These are phyloP conservation scores for Lolium perenne DNA, from an alignment of 176 grass and related monocot genomes.

Conservation along the genomic window DNA sequence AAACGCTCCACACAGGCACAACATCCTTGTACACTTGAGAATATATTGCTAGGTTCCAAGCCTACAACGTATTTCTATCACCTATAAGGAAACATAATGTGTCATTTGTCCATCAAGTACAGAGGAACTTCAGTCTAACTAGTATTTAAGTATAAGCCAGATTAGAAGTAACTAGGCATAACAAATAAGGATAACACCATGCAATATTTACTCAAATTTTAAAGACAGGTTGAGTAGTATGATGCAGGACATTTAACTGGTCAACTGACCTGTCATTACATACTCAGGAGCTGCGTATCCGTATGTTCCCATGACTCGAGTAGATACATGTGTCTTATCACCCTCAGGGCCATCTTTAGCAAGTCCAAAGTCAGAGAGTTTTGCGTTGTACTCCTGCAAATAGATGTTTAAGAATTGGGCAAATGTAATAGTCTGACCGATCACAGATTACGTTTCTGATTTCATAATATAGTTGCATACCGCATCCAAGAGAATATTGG, in stretches of 20 bases:
- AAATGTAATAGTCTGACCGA: conserved; percentile 34
- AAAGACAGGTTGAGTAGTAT: conserved; percentile 34
- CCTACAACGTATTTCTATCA: not conserved
- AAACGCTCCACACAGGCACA: not conserved
- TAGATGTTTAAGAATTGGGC: conserved; percentile 38
- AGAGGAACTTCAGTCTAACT: not conserved
- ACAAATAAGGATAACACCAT: conserved; percentile 17
- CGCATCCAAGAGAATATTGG: conserved; percentile 93
- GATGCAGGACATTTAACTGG: conserved; percentile 16
- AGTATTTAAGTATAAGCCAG: conserved; percentile 21
- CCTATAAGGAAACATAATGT: not conserved
- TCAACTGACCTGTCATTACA: conserved; percentile 91
- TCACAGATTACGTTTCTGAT: conserved; percentile 8
- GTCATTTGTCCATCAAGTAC: not conserved
- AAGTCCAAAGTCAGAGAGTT: conserved; percentile 98
- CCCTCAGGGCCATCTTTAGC: conserved; percentile 99
- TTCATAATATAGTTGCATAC: conserved; percentile 49
- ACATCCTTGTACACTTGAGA: conserved; percentile 30
- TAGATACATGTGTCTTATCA: conserved; percentile 98
- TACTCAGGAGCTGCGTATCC: conserved; percentile 98
- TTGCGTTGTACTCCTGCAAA: conserved; percentile 93
- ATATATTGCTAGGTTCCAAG: conserved; percentile 15
- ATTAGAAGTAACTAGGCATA: not conserved
- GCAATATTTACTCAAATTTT: conserved; percentile 10
- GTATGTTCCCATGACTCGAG: conserved; percentile 97